These are phyloP conservation scores for Iris macrosiphon DNA, from an alignment of 106 monocot genomes.

Conservation along the genomic window DNA sequence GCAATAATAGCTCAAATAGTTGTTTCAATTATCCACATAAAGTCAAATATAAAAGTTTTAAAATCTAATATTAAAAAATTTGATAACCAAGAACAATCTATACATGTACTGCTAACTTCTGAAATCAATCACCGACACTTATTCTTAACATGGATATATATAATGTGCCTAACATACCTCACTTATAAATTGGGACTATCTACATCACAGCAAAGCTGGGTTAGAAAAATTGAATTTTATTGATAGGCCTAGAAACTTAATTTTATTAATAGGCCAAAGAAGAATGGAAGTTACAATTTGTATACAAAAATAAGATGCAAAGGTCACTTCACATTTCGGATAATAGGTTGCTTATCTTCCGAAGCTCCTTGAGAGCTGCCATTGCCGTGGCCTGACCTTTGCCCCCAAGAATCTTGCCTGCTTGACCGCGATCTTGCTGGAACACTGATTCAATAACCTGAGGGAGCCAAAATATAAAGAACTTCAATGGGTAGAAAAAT, in stretches of 20 bases:
- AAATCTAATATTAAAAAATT: too few relatives aligned
- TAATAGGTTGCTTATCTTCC: conserved; percentile 76
- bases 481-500: background rate
- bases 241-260: background rate
- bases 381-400: conserved; percentile 67
- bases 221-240: background rate
- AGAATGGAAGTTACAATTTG: conserved; percentile 23
- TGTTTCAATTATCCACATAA: too few relatives aligned
- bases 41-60: too few relatives aligned
- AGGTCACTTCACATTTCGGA: conserved; percentile 41
- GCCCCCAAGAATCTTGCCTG: conserved; percentile 40
- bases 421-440: conserved; percentile 50
- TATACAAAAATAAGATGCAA: background rate
- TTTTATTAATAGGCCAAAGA: conserved; percentile 7
- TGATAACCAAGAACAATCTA: too few relatives aligned
- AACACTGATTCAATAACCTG: conserved; percentile 81
- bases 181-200: conserved; percentile 9
- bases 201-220: background rate
- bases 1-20: too few relatives aligned
- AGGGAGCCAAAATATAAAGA: background rate
- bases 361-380: conserved; percentile 81
- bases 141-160: too few relatives aligned
- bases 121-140: too few relatives aligned
- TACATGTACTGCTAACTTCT: too few relatives aligned
- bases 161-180: too few relatives aligned